A percentile compares a stretch with the other conserved stretches of the same genome.
phyloP scores from a whole-genome alignment of 2,329 filamentous ascomycete species.

The Colletotrichum sidae region DNA sequence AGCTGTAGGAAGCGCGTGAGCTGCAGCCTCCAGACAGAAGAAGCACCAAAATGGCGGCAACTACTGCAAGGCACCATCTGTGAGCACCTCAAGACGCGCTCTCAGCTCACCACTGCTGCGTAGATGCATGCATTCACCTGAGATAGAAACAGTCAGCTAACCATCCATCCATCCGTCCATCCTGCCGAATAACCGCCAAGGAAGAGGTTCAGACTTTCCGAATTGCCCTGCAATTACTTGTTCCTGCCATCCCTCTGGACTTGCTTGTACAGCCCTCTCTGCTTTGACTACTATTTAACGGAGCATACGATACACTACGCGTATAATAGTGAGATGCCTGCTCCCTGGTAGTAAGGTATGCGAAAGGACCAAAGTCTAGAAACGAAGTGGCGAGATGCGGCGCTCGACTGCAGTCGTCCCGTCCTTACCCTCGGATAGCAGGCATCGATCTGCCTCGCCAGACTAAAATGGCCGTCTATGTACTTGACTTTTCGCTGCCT shows the following conservation, averaged over 20 bases:
- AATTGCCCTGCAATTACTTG: not conserved
- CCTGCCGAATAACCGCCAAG: slow-evolving; percentile 18
- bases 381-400: slow-evolving; percentile 18
- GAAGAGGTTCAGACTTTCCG: not conserved
- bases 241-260: slow-evolving; percentile 3
- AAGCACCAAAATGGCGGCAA: slow-evolving; percentile 29
- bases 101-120: too few relatives aligned
- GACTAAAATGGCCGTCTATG: slow-evolving; percentile 12
- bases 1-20: slow-evolving; percentile 30
- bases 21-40: slow-evolving; percentile 35
- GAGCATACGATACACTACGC: not conserved
- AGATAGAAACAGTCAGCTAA: slow-evolving; percentile 8
- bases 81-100: not conserved
- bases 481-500: not conserved
- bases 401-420: slow-evolving; percentile 20
- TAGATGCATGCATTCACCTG: not conserved
- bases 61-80: slow-evolving; percentile 39
- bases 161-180: slow-evolving; percentile 9
- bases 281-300: too few relatives aligned
- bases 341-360: too few relatives aligned
- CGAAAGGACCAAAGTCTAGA: slow-evolving; percentile 9
- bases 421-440: slow-evolving; percentile 16
- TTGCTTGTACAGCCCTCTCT: too few relatives aligned
- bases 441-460: slow-evolving; percentile 14
- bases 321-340: not conserved